Base-by-base conservation (phyloP, 495 filamentous ascomycete genomes). In the Aspergillus baeticus region DNA sequence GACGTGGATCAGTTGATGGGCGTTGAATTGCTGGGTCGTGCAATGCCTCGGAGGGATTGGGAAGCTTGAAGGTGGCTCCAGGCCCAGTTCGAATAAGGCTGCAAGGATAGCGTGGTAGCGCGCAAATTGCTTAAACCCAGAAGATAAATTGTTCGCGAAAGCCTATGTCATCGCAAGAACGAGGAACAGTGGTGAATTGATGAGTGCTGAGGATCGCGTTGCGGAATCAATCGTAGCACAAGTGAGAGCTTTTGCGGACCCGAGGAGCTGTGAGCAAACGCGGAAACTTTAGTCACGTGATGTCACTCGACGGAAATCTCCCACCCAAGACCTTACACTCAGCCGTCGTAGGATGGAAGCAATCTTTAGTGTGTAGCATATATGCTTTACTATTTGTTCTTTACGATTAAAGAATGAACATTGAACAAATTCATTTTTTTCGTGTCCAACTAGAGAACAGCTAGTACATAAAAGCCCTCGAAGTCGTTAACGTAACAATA, bases 371-470 rank as follows among this genome's bases (percentile, higher is more conserved):
- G 13, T 6, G 33, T 35, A 6, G 13, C 33, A 35, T 35, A 6
- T 35, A 6, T 13, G 6, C 22, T 43, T 7, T 31, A 31, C 23
- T 2, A 33, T 51, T n/a, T n/a, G n/a, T n/a, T 29, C 8, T 29
- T 8, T 29, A 29, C 26, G 26, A 29, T 29, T 29, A 29, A 8
- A 29, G 18, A 50, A 22, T 37, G 44, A 57, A 62, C 53, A 41
- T 48, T 51, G 39, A 52, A 55, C 52, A 46, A 62, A 49, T 20
- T 55, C 29, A 60, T 54, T 50, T 59, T 64, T 71, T 65, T 69
- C 64, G 65, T 73, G 56, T 62, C 63, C 62, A 73, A 65, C 54
- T 58, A 66, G 58, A 58, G 64, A 61, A 59, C 44, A 59, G 39
- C 52, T 62, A 65, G 35, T 63, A 64, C 63, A 46, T 51, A 51